These are phyloP conservation scores for Cercospora nicotianae DNA, from an alignment of 2,329 filamentous ascomycete genomes.

Conservation along the genomic window DNA sequence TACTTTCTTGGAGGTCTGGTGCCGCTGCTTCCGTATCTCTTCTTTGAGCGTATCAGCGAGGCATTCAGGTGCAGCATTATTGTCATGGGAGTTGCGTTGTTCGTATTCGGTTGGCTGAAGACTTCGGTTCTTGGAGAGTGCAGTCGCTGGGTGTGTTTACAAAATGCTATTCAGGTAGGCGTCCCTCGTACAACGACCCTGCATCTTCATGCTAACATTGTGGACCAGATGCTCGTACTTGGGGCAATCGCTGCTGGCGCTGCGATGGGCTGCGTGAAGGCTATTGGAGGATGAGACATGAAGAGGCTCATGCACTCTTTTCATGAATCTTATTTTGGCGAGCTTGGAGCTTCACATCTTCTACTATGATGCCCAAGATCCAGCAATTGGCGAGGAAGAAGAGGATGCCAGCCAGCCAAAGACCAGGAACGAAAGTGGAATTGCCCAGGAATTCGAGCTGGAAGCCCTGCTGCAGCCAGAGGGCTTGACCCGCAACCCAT, in stretches of 20 bases:
- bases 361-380: conserved; percentile 78
- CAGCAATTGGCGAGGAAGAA: conserved; percentile 89
- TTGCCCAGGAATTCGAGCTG: conserved; percentile 62
- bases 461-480: conserved; percentile 54
- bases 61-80: conserved; percentile 60
- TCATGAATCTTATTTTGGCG: neutral
- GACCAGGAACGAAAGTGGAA: conserved; percentile 80
- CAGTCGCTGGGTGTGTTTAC: conserved; percentile 51
- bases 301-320: conserved; percentile 17
- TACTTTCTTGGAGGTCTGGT: conserved; percentile 71
- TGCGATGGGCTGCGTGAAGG: conserved; percentile 62
- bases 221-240: conserved; percentile 59
- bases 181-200: no score
- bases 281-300: conserved; percentile 45
- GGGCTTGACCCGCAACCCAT: conserved; percentile 71
- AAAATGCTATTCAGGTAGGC: conserved; percentile 55
- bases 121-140: conserved; percentile 48
- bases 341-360: conserved; percentile 54
- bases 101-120: conserved; percentile 66
- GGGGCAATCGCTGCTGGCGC: conserved; percentile 66
- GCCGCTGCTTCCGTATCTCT: conserved; percentile 70
- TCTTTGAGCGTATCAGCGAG: conserved; percentile 47
- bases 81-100: conserved; percentile 61
- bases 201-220: neutral
- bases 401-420: conserved; percentile 71